Base-by-base conservation (phyloP, 257 asterid genomes). In the Nicotiana undulata region DNA sequence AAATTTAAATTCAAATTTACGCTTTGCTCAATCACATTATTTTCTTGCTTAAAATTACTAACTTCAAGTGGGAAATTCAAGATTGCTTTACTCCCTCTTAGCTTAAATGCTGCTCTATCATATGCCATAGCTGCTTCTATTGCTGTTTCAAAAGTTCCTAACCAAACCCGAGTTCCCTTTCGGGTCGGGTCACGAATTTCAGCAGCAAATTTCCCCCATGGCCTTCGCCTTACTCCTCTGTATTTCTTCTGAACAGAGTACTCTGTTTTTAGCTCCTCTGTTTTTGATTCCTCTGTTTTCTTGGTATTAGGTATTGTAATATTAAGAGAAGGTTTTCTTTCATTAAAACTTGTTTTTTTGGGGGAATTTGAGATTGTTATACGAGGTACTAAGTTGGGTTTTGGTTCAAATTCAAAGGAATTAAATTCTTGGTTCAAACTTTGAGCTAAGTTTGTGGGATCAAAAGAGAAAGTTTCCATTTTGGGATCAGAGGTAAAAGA, bases 21-120 rank as follows among this genome's bases (percentile, higher is more conserved):
- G 0, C 8, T 72, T 24, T 22, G 1, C 65, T 29, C 81, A 80
- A 77, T 52, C 63, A 79, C 65, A 67, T 82, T 82, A 16, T 28
- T 79, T 85, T 82, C 86, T 46, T 85, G 70, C 80, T 16, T 29
- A 1, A 77, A 51, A 67, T 63, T 89, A 16, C 86, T 93, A 2
- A 92, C 89, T 51, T 95, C 99, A 6, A 91, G 93, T 2, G 99
- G 99, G 81, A 85, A 88, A 61, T 88, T 88, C 53, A 88, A 8
- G 46, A 88, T 88, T 6, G 90, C 90, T 81, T 88, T 88, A 81
- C 88, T 85, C 28, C 90, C 89, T 80, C 89, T 72, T 1, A 88
- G 86, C 65, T 63, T 83, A 83, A 85, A 88, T 31, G 90, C 90
- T 49, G 89, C 88, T 65, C 84, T 82, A 12, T 88, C 90, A 55